A percentile compares a stretch with the other conserved stretches of the same genome.
Evolutionary conservation across 768 basidiomycete species (phyloP).

Genomic region (Fomitopsis serialis): DNA sequence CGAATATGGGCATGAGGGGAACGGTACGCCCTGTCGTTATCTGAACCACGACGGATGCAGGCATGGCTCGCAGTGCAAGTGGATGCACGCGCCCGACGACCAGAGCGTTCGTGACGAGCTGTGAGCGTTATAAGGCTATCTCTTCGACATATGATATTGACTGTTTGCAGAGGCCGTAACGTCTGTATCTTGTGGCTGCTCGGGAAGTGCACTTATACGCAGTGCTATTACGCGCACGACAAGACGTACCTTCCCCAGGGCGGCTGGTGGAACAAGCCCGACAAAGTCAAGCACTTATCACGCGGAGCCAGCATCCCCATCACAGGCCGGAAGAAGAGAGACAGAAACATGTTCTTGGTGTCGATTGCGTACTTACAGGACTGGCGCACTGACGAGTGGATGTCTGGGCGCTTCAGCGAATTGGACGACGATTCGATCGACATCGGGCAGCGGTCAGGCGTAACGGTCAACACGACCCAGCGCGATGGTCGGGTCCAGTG

Average conservation of each 20-base stretch:
- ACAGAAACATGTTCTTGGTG: no score
- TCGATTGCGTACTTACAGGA: not conserved
- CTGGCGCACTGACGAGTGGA: not conserved
- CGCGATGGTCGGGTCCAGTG: not conserved
- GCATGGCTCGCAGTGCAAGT: conserved; percentile 36
- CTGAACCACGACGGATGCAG: conserved; percentile 51
- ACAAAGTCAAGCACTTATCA: not conserved
- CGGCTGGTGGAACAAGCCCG: conserved; percentile 41
- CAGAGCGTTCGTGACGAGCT: conserved; percentile 51
- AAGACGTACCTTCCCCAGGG: conserved; percentile 35
- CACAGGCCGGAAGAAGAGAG: no score
- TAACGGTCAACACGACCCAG: not conserved
- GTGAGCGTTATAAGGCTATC: no score
- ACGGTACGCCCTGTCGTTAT: conserved; percentile 47
- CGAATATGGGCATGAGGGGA: conserved; percentile 47
- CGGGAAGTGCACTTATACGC: conserved; percentile 29
- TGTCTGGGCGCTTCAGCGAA: not conserved
- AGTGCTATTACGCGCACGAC: conserved; percentile 47
- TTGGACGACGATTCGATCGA: not conserved
- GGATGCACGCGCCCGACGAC: conserved; percentile 49
- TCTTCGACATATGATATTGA: no score
- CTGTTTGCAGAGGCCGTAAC: conserved; percentile 53
- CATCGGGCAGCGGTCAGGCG: not conserved
- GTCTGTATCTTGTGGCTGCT: conserved; percentile 41
- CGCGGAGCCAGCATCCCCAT: no score